Base-by-base conservation (phyloP, 345 rosid species). In the Aegle marmelos region DNA sequence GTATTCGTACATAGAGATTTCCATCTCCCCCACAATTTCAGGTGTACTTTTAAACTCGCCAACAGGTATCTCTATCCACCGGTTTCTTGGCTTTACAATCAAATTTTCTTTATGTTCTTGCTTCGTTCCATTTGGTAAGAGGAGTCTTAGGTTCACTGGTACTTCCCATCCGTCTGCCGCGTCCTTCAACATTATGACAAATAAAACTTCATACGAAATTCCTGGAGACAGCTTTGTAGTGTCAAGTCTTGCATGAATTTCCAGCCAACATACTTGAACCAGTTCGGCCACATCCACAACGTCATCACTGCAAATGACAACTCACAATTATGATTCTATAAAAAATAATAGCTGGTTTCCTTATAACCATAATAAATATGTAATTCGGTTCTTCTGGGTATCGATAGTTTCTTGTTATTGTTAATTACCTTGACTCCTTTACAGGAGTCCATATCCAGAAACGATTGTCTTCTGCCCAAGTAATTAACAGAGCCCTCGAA, bases 261-360 rank as follows among this genome's bases (percentile, higher is more conserved):
- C 94, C 27, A 94, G 91, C 97, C 97, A 88, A 48, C 95, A 88
- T 24, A 90, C 91, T 2, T 75, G 19, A 54, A 85, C 14, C 63
- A 93, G 70, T 59, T 83, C 90, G 4, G 79, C 91, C 57, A 81
- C 88, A 24, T 91, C 88, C 27, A 91, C 75, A n/a, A 1, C 7
- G 31, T 41, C 84, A 45, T 84, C 82, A 37, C 88, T 84, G 80
- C 72, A 30, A 76, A 56, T 53, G 10, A 72, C 21, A 77, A 65
- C 25, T 70, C 2, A 58, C 63, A 5, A n/a, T 68, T 54, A 67
- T 31, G 30, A 10, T 60, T 25, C 50, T 45, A 45, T 45, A 0
- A 2, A 45, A 45, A 45, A 13, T 45, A 45, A 45, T 0, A 45
- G 50, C 17, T 45, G 3, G 17, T 45, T 41, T 11, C 50, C 50